Evolutionary conservation across 306 rosid genomes (phyloP), one percentile per base, ranked within the genome.

Genomic region (Vachellia collinsii): DNA sequence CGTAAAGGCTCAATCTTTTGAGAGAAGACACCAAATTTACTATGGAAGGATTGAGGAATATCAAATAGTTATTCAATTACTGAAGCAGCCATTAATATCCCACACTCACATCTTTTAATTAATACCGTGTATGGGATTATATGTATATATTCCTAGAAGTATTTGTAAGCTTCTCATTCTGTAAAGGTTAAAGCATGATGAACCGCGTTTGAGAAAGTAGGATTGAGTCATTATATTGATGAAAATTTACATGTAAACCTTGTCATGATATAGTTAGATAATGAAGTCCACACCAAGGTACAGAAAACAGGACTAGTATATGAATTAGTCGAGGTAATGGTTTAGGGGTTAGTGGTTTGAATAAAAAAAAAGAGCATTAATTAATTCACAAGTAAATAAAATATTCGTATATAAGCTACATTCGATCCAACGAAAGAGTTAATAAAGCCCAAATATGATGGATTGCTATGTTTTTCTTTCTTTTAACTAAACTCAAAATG

Each of bases 31-130:
- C 14, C 43, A 75, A 75, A 75, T 75, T 9, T 43, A 54, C n/a
- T 58, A 58, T 37, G 25, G 39, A 77, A 72, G 17, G 17, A 65
- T 53, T 29, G 41, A 76, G 25, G 29, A 37, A 54, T 69, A 69
- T 42, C 25, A 43, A 58, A 54, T 71, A 59, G 48, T 68, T 47
- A 51, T 70, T 59, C 72, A 70, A 29, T 71, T 79, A 64, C 41
- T 62, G 36, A 22, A 20, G 14, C 64, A 62, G n/a, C 41, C 41
- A 61, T 61, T 54, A 29, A n/a, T 59, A 50, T 50, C 14, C 65
- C 16, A 23, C 65, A 23, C 11, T 70, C 73, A n/a, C 47, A 42
- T 41, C 51, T 17, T 66, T 17, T 19, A 43, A 43, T 11, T 43
- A 1, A 43, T 43, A 9, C 46, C 46, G 46, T 43, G 46, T 43